Percentiles rank a stretch among this genome's conserved stretches.
Evolutionary conservation across 768 basidiomycete species (phyloP).

Genomic region (Kwoniella dendrophila): DNA sequence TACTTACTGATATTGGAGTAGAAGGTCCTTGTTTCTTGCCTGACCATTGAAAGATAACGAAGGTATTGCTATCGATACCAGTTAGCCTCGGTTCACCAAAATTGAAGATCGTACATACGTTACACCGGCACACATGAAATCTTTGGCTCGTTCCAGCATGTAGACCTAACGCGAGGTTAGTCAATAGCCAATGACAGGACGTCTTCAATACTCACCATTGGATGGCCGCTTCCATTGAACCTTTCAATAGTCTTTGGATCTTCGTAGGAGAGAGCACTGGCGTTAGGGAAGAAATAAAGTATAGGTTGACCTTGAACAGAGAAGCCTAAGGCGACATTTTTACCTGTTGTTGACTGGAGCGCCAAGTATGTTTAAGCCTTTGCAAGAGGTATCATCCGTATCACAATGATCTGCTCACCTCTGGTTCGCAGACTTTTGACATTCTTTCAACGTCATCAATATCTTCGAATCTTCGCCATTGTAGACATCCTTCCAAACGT

Average conservation of each 20-base stretch:
- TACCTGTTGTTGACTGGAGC: conserved; percentile 40
- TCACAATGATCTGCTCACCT: no score
- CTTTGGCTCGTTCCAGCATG: conserved; percentile 49
- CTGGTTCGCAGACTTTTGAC: conserved; percentile 38
- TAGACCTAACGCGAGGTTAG: conserved; percentile 31
- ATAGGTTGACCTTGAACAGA: conserved; percentile 41
- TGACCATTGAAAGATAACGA: conserved; percentile 48
- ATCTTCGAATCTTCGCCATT: conserved; percentile 47
- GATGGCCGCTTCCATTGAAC: neutral
- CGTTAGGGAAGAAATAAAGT: conserved; percentile 49
- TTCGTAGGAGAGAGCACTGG: conserved; percentile 25
- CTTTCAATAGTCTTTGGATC: neutral
- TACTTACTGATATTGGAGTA: conserved; percentile 39
- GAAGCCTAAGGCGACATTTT: conserved; percentile 46
- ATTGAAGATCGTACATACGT: conserved; percentile 31
- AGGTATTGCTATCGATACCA: conserved; percentile 27
- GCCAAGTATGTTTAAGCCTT: no score
- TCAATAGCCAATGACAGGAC: neutral
- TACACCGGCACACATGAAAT: conserved; percentile 50
- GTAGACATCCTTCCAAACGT: conserved; percentile 40
- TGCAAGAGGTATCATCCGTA: no score
- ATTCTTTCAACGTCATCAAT: conserved; percentile 46
- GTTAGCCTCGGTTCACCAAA: neutral
- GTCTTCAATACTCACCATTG: neutral
- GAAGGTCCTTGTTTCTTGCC: conserved; percentile 48